A percentile compares a stretch with the other conserved stretches of the same genome.
Evolutionary conservation across 2,329 filamentous ascomycete species (phyloP).

Genomic region (Ceratocystis diversiconidia): DNA sequence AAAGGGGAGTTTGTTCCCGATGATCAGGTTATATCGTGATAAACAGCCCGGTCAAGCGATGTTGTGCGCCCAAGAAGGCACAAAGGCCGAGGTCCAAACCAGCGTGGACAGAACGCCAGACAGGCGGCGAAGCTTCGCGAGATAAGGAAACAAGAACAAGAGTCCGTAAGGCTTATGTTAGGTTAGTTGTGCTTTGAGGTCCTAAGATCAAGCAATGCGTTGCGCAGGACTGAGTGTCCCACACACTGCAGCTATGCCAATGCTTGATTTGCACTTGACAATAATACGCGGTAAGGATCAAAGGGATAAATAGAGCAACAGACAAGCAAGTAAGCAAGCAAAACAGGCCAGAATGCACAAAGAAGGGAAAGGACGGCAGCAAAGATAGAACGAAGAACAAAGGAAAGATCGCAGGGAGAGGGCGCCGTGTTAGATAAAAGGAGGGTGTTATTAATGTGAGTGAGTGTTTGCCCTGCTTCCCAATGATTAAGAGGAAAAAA

Average conservation of each 20-base stretch:
- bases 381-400: neutral
- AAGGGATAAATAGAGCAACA: neutral
- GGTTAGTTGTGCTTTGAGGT: neutral
- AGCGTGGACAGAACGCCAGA: neutral
- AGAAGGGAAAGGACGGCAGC: neutral
- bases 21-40: neutral
- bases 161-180: no score
- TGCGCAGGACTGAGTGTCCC: neutral
- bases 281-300: neutral
- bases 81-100: neutral
- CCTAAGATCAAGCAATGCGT: neutral
- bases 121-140: neutral
- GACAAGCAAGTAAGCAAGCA: neutral
- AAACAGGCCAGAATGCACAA: neutral
- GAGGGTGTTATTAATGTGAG: neutral
- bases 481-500: neutral
- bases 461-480: neutral
- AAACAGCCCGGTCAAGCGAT: neutral
- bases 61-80: neutral
- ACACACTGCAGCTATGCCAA: neutral
- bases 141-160: neutral
- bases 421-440: constrained; percentile 3
- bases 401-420: neutral
- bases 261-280: neutral
- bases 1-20: neutral